Evolutionary conservation across 306 rosid genomes (phyloP), one percentile per base, ranked within the genome.

Genomic region (Prunus fruticosa): DNA sequence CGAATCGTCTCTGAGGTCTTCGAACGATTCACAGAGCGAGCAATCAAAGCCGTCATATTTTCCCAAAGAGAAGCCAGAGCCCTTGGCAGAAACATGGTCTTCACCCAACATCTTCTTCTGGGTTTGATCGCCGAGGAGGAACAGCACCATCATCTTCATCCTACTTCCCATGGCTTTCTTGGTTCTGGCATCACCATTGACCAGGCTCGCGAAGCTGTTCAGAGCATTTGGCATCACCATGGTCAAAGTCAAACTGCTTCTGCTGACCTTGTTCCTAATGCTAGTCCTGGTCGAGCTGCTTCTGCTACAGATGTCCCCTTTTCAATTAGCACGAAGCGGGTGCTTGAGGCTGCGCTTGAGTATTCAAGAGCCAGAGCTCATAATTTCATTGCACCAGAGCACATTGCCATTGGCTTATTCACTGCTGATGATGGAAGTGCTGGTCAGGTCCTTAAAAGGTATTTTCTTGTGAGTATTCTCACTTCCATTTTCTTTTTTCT

Each of bases 81-180:
- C 9, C 82, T 89, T 8, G 91, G 89, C 3, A 84, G 88, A 23
- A 88, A 87, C 50, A 78, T 84, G 76, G 92, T 95, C 46, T 86
- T 78, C 41, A 76, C 90, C 3, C 95, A 90, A 76, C 97, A 95
- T 69, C 90, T 95, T 23, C 56, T 95, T 78, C 81, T 95, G 74
- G 99, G 99, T 77, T 79, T 95, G 27, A 83, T 95, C 57, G 93
- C 92, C 19, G 98, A 92, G 68, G 97, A 87, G 74, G 87, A 77
- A 47, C 79, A 77, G 47, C 69, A 64, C 4, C 76, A 34, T 2
- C 72, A 22, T 46, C 63, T 81, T 51, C 83, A 80, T 64, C 86
- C 88, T 5, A 14, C 65, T 11, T 66, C 79, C 11, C 83, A 72
- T 18, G 97, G 96, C 1, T 93, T 89, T 72, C 88, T 91, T 62